Percentiles rank a stretch among this genome's conserved stretches.
phyloP scores from a whole-genome alignment of 2,329 filamentous ascomycete genomes.

The Penicillium verrucosum region DNA sequence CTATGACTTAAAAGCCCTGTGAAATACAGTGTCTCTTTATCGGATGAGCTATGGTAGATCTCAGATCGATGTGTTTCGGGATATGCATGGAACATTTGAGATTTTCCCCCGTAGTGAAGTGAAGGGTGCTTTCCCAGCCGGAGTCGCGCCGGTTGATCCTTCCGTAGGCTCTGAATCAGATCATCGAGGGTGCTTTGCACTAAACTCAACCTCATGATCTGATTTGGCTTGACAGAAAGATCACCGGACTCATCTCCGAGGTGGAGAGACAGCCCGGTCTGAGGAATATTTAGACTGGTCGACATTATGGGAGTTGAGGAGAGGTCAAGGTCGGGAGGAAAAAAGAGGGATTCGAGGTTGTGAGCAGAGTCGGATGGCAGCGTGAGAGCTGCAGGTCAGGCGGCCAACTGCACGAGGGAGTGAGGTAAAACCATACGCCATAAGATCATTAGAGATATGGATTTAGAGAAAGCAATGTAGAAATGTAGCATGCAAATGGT shows the following conservation, averaged over 20 bases:
- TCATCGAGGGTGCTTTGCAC: conserved; percentile 46
- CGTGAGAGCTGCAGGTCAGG: conserved; percentile 39
- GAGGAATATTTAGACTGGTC: conserved; percentile 34
- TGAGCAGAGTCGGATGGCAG: conserved; percentile 34
- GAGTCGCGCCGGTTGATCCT: conserved; percentile 44
- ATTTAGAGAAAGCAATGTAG: conserved; percentile 6
- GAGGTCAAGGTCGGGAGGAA: conserved; percentile 8
- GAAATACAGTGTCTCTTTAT: conserved; percentile 52
- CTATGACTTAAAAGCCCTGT: conserved; percentile 57
- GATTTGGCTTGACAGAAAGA: conserved; percentile 33
- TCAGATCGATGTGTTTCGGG: conserved; percentile 56
- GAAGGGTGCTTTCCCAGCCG: conserved; percentile 51
- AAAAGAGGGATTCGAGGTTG: conserved; percentile 13
- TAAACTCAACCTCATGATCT: conserved; percentile 49
- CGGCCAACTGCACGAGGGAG: conserved; percentile 35
- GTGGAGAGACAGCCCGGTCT: conserved; percentile 41
- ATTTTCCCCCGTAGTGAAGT: conserved; percentile 57
- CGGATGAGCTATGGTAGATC: conserved; percentile 51
- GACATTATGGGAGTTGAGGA: conserved; percentile 29
- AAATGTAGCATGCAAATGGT: background rate
- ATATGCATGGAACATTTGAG: conserved; percentile 53
- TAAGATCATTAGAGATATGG: conserved; percentile 23
- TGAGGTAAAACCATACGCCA: conserved; percentile 32
- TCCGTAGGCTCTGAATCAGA: conserved; percentile 43
- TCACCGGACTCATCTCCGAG: conserved; percentile 32